Base-by-base conservation (phyloP, 2,329 filamentous ascomycete genomes). In the Monilinia fructicola region DNA sequence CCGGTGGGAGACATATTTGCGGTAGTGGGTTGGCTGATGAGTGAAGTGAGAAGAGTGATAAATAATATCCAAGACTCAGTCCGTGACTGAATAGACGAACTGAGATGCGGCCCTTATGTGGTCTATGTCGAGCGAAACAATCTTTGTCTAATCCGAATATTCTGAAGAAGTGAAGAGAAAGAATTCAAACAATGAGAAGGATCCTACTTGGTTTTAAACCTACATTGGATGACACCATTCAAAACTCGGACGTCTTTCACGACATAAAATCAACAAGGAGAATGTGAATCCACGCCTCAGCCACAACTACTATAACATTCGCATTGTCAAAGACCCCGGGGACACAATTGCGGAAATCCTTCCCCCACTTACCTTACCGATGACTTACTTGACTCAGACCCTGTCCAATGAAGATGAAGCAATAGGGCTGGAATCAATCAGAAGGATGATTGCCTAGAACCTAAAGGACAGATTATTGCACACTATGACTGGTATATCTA, bases 391-490 rank as follows among this genome's bases (percentile, higher is more conserved):
- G 58, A 60, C n/a, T 60, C 44, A 21, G 11, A 54, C 42, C 6
- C 18, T 54, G 28, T 62, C 48, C 60, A 63, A 63, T 63, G 42
- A 48, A 10, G 14, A 28, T 54, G 35, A 31, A 63, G 48, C 35
- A 40, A 42, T 54, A 42, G 35, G 18, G 23, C 60, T 54, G 26
- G 23, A 55, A 23, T n/a, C 38, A 46, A 35, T 23, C 7, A 31
- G 46, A 64, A 28, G 11, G n/a, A 64, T 55, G 61, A 55, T 54
- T 64, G 61, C 61, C 61, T 64, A 55, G 50, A 64, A 42, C 12
- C 50, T 18, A 64, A 40, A 42, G 11, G 38, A 55, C 38, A 55
- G 38, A 64, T 55, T 44, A 23, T 64, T 54, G 38, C 42, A 26
- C 48, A n/a, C 31, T 54, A 16, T 63, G 60, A 63, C 46, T 63